Evolutionary conservation across 2,329 filamentous ascomycete species (phyloP).

Genomic region (Chaetomiaceae sp.): DNA sequence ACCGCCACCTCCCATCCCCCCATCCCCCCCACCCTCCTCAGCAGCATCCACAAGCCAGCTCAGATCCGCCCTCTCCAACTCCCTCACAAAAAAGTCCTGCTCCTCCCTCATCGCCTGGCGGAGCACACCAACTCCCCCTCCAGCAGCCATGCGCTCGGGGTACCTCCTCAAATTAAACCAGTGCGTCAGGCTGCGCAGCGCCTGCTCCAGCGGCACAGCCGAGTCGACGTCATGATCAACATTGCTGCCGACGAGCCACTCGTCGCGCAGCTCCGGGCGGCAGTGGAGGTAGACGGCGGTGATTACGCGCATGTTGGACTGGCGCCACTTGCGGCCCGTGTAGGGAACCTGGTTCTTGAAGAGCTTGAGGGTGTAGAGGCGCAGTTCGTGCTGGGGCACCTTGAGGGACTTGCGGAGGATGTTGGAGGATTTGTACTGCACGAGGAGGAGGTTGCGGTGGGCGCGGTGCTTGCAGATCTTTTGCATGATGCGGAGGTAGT

Average conservation of each 20-base stretch:
- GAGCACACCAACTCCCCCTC: slow-evolving; percentile 39
- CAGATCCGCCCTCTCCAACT: slow-evolving; percentile 67
- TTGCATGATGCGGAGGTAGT: slow-evolving; percentile 92
- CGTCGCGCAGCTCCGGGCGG: slow-evolving; percentile 84
- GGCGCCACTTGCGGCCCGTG: slow-evolving; percentile 96
- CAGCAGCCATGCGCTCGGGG: slow-evolving; percentile 65
- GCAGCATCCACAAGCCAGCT: slow-evolving; percentile 5
- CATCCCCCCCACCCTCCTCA: neutral
- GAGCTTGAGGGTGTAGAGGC: slow-evolving; percentile 92
- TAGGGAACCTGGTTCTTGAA: slow-evolving; percentile 99
- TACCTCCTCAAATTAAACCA: slow-evolving; percentile 89
- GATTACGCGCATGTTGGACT: slow-evolving; percentile 97
- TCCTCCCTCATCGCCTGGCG: slow-evolving; percentile 69
- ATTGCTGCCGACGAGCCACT: slow-evolving; percentile 88
- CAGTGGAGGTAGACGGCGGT: slow-evolving; percentile 95
- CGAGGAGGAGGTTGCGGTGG: slow-evolving; percentile 86
- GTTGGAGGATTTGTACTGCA: slow-evolving; percentile 91
- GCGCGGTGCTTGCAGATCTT: slow-evolving; percentile 96
- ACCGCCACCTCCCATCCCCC: neutral
- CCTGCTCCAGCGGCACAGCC: slow-evolving; percentile 86
- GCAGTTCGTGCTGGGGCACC: slow-evolving; percentile 79
- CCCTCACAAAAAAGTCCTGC: slow-evolving; percentile 72
- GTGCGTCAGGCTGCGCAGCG: slow-evolving; percentile 80
- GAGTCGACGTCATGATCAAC: slow-evolving; percentile 93
- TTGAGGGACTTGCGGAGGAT: slow-evolving; percentile 90